Conservation (phyloP, 1,284 basidiomycete genomes). For the Volvariella volvacea region DNA sequence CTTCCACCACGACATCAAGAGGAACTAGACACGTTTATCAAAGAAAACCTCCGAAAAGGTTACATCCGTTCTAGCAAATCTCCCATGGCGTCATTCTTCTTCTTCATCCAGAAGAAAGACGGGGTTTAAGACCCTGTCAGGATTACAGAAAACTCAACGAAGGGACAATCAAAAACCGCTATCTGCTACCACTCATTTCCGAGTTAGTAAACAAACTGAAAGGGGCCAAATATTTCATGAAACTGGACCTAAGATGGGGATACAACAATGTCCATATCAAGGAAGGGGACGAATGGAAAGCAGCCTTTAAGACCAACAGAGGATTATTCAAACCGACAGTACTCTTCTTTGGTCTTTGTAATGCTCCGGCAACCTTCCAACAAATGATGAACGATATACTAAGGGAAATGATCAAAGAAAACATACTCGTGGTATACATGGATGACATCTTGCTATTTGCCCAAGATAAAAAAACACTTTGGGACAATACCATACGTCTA, state of each 20-base stretch:
- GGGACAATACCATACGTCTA: constrained; percentile 17
- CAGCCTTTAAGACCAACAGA: constrained; percentile 22
- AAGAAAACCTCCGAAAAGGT: constrained; percentile 23
- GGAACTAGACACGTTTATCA: constrained; percentile 19
- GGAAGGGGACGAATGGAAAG: constrained; percentile 29
- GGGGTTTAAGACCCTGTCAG: constrained; percentile 21
- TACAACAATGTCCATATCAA: constrained; percentile 22
- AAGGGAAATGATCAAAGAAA: background rate
- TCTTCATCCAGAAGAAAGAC: constrained; percentile 34
- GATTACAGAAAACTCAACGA: constrained; percentile 31
- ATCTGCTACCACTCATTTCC: constrained; percentile 27
- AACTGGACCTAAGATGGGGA: constrained; percentile 13
- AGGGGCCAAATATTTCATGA: constrained; percentile 8
- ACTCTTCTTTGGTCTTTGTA: constrained; percentile 30
- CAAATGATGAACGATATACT: constrained; percentile 11
- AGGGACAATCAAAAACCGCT: constrained; percentile 26
- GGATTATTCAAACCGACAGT: constrained; percentile 30
- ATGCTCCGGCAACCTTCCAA: constrained; percentile 14
- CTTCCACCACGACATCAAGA: constrained; percentile 7
- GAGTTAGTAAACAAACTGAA: constrained; percentile 9
- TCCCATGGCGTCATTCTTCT: constrained; percentile 25
- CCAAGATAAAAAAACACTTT: constrained; percentile 11
- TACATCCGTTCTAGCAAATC: constrained; percentile 20
- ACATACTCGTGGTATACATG: constrained; percentile 4
- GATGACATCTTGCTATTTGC: constrained; percentile 13